Evolutionary conservation across 345 rosid species (phyloP).

Genomic region (Citrus australasica): DNA sequence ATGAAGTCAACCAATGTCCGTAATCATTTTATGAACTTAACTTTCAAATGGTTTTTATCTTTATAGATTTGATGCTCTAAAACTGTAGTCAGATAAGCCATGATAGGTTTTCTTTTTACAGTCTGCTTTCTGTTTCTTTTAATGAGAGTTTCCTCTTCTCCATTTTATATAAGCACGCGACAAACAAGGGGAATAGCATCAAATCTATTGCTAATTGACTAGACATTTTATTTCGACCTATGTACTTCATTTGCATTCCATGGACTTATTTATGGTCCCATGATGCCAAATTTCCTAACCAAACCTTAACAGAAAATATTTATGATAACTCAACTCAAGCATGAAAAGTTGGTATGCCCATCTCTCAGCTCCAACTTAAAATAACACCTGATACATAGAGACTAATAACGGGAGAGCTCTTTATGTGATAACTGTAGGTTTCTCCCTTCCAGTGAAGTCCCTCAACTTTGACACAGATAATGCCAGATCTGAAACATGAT

Average conservation of each 20-base stretch:
- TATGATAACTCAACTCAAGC: constrained; percentile 1
- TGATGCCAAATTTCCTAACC: constrained; percentile 20
- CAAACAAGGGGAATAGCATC: not conserved
- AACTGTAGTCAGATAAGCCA: not conserved
- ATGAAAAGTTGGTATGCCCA: constrained; percentile 19
- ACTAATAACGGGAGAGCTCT: not conserved
- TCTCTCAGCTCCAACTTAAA: constrained; percentile 18
- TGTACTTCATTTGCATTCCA: constrained; percentile 18
- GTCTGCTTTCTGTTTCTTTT: not conserved
- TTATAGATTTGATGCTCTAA: not conserved
- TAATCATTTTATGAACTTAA: not conserved
- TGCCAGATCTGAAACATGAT: constrained; percentile 65
- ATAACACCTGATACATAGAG: constrained; percentile 10
- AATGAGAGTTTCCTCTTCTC: not conserved
- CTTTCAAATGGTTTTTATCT: not conserved
- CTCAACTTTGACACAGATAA: constrained; percentile 81
- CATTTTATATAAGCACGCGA: not conserved
- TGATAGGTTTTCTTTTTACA: not conserved
- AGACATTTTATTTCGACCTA: constrained; percentile 12
- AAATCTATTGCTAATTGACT: not conserved
- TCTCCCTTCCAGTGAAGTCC: constrained; percentile 89
- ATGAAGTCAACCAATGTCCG: not conserved
- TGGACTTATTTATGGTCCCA: constrained; percentile 21
- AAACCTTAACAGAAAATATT: constrained; percentile 31
- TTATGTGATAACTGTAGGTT: constrained; percentile 93